Percentiles rank a stretch among this genome's conserved stretches.
Evolutionary conservation across 495 filamentous ascomycete species (phyloP).

Genomic region (Chaetomium tenue): DNA sequence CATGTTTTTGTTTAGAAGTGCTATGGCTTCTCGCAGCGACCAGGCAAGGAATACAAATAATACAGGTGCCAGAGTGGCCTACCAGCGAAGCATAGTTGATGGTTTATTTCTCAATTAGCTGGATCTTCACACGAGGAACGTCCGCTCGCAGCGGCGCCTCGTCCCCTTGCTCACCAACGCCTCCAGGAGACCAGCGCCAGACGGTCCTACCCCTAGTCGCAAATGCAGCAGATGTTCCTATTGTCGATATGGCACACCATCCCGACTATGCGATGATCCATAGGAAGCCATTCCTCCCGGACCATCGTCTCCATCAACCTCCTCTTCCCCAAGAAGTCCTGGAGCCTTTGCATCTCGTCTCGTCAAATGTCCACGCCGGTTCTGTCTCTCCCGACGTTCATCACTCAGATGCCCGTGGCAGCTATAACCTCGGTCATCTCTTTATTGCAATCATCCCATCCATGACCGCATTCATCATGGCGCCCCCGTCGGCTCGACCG

Average conservation of each 20-base stretch:
- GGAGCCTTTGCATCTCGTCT: no score
- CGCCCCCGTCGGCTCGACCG: slow-evolving; percentile 52
- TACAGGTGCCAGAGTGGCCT: no score
- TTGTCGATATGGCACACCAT: no score
- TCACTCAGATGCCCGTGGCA: not conserved
- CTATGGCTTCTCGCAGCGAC: not conserved
- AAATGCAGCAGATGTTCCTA: no score
- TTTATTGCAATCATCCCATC: not conserved
- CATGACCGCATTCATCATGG: slow-evolving; percentile 31
- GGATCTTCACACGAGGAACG: not conserved
- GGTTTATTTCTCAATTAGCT: not conserved
- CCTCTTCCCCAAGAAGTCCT: not conserved
- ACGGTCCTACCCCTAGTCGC: no score
- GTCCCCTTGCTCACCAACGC: not conserved
- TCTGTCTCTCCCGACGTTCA: slow-evolving; percentile 10
- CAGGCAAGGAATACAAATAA: not conserved
- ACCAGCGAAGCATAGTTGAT: not conserved
- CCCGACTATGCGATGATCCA: no score
- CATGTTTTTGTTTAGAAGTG: not conserved
- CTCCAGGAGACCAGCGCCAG: not conserved
- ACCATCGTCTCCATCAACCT: not conserved
- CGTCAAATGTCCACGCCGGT: not conserved
- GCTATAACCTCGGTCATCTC: not conserved
- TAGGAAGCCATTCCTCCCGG: no score
- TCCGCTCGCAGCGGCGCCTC: not conserved